Evolutionary conservation across 176 grass and related monocot species (phyloP).

Genomic region (Oryza glumipatula): DNA sequence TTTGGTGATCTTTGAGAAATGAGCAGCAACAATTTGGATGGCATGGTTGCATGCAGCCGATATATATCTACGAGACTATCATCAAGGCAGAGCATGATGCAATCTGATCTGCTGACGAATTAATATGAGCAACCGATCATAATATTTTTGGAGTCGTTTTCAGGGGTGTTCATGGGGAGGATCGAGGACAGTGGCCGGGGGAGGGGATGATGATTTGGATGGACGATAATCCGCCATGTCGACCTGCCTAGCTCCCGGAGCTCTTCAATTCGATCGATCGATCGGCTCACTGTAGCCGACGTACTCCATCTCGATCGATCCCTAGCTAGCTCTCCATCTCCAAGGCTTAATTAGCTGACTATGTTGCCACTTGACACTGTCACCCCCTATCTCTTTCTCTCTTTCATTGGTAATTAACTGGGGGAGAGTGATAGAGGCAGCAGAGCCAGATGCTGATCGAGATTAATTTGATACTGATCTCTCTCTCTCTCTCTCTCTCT

Average conservation of each 20-base stretch:
- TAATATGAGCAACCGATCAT: background rate
- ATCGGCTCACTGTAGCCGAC: background rate
- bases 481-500: background rate
- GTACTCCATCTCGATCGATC: background rate
- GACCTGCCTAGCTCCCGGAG: background rate
- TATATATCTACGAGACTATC: background rate
- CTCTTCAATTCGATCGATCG: background rate
- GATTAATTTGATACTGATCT: background rate
- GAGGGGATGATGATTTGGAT: background rate
- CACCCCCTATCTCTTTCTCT: background rate
- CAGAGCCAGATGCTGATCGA: background rate
- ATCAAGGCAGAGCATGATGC: background rate
- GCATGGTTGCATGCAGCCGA: background rate
- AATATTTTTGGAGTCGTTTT: constrained; percentile 1
- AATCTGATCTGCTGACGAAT: background rate
- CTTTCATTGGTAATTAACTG: background rate
- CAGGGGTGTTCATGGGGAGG: background rate
- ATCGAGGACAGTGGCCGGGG: background rate
- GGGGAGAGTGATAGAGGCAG: background rate
- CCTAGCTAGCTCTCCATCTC: background rate
- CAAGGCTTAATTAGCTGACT: background rate
- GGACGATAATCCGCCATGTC: constrained; percentile 29
- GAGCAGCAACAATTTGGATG: background rate
- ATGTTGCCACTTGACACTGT: background rate
- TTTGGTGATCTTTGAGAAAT: background rate